Evolutionary conservation across 2,329 filamentous ascomycete species (phyloP), one percentile per base, ranked within the genome.

Genomic region (Hypoxylon sp.): DNA sequence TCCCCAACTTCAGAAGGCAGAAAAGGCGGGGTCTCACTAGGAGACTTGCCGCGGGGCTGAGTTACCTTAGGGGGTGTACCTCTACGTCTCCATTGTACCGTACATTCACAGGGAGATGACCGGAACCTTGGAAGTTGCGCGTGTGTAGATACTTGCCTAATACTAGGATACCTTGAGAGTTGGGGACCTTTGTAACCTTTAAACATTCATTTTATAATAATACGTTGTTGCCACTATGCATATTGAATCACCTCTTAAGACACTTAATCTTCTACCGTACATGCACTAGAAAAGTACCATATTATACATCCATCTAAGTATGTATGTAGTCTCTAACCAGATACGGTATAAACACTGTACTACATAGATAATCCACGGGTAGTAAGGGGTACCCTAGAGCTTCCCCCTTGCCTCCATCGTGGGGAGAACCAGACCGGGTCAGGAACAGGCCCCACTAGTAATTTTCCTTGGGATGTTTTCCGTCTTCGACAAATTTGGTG

Each of bases 11-110:
- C 19, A 22, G 19, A 22, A 70, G 67, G 67, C 67, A 70, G 59
- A 59, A 60, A 69, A 63, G 63, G 55, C 67, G 55, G 63, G 67
- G 67, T 33, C 33, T n/a, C 53, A 54, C 47, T 66, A 42, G 35
- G 33, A 8, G 29, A 3, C n/a, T 24, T 33, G 14, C 54, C 48
- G 64, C 33, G 64, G 64, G 59, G 64, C 53, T 63, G 39, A 47
- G 39, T 42, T n/a, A 17, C 14, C 22, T 22, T 14, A 26, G 13
- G n/a, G n/a, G n/a, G n/a, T n/a, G n/a, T n/a, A n/a, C n/a, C n/a
- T n/a, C n/a, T n/a, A n/a, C n/a, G 19, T 22, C 19, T 22, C 19
- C 19, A 22, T 22, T 22, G 19, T 22, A 22, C 19, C 3, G 19
- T 22, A 22, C 19, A 22, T 22, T 22, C 19, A 22, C 19, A 22